Evolutionary conservation across 1,284 basidiomycete genomes (phyloP).

Genomic region (Cryptococcus neoformans): DNA sequence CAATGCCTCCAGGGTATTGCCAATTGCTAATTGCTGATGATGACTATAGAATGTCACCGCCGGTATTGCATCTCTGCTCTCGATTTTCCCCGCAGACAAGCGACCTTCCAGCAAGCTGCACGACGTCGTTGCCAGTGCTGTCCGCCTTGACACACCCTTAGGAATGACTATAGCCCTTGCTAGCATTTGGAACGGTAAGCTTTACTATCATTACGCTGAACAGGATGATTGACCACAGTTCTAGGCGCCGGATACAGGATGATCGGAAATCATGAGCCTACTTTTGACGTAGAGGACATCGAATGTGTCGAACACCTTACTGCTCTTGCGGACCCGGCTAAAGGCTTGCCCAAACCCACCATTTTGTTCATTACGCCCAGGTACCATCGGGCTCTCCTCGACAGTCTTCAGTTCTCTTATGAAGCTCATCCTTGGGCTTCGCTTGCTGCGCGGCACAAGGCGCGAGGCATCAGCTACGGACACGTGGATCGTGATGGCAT

Average conservation of each 20-base stretch:
- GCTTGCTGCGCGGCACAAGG: constrained; percentile 35
- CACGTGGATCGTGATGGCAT: constrained; percentile 29
- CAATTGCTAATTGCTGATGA: constrained; percentile 6
- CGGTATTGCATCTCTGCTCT: constrained; percentile 45
- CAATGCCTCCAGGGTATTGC: not conserved
- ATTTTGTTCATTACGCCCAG: constrained; percentile 34
- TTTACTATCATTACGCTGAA: not conserved
- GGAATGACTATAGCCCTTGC: constrained; percentile 46
- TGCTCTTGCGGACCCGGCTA: constrained; percentile 12
- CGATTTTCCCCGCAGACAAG: constrained; percentile 48
- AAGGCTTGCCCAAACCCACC: constrained; percentile 28
- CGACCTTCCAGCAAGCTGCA: constrained; percentile 31
- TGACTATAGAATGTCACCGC: constrained; percentile 45
- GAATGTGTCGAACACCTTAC: constrained; percentile 23
- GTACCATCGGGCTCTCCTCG: constrained; percentile 31
- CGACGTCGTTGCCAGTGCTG: constrained; percentile 38
- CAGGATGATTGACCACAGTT: not conserved
- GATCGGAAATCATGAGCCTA: constrained; percentile 26
- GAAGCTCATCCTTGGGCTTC: constrained; percentile 21
- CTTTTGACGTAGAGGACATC: constrained; percentile 21
- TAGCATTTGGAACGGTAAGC: constrained; percentile 39
- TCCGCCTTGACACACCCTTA: constrained; percentile 42
- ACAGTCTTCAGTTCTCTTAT: constrained; percentile 23
- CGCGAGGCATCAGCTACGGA: constrained; percentile 29
- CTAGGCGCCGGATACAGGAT: constrained; percentile 39